phyloP scores from a whole-genome alignment of 768 basidiomycete genomes.

The Suillus clintonianus region DNA sequence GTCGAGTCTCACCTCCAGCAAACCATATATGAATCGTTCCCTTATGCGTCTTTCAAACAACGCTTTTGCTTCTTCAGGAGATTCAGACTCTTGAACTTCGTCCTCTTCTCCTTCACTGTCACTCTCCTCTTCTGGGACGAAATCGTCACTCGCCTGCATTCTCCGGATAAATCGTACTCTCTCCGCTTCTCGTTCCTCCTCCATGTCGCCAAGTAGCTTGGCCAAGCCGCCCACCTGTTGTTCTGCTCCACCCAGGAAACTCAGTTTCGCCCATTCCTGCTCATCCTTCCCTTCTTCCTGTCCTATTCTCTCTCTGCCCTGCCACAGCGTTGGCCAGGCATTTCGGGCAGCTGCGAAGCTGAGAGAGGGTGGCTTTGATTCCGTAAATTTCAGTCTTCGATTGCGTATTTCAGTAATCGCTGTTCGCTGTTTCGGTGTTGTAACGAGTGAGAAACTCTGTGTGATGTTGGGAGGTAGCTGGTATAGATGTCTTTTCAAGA shows the following conservation, averaged over 20 bases:
- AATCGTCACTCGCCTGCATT: constrained; percentile 42
- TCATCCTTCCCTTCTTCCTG: constrained; percentile 64
- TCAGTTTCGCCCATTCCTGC: constrained; percentile 62
- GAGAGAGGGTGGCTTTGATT: constrained; percentile 56
- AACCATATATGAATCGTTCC: constrained; percentile 75
- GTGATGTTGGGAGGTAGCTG: constrained; percentile 71
- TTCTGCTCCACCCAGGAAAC: constrained; percentile 57
- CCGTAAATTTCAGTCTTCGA: constrained; percentile 64
- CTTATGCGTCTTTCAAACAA: constrained; percentile 62
- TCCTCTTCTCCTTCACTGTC: constrained; percentile 43
- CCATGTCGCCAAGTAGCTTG: constrained; percentile 64
- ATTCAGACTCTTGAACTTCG: constrained; percentile 34
- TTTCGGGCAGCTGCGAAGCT: constrained; percentile 51
- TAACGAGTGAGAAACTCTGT: constrained; percentile 39
- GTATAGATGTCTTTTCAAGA: constrained; percentile 58
- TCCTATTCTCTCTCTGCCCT: constrained; percentile 51
- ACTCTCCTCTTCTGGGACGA: constrained; percentile 67
- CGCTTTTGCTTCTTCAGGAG: constrained; percentile 48
- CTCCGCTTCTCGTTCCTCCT: constrained; percentile 77
- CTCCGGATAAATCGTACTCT: constrained; percentile 50
- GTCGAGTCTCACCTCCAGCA: constrained; percentile 57
- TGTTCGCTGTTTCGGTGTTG: constrained; percentile 67
- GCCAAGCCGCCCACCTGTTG: constrained; percentile 74
- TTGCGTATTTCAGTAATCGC: constrained; percentile 67
- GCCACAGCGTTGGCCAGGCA: constrained; percentile 72